Evolutionary conservation across 306 rosid species (phyloP), one percentile per base, ranked within the genome.

Genomic region (Hippophae tibetana): DNA sequence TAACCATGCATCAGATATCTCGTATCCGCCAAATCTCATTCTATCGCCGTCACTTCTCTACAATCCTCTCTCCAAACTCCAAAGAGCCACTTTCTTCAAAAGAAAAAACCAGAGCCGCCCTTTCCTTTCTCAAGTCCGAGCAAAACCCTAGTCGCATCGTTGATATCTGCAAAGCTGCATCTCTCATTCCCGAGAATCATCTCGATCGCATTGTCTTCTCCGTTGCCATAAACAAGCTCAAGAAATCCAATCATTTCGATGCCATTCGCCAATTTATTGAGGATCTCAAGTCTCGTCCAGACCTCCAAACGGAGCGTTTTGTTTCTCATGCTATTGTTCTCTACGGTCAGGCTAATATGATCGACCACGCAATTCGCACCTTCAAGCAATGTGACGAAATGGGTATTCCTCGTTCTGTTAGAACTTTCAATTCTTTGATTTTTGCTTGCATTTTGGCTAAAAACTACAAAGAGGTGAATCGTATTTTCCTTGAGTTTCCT

Each of bases 281-380:
- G 7, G 87, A 73, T 3, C 69, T 85, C 57, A 61, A 72, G 46
- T n/a, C 81, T 48, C 84, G 94, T 0, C 79, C 86, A 49, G 90
- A 90, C 58, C 89, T 87, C 57, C 61, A 41, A 26, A 83, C 76
- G 46, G 87, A 84, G 60, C 85, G 95, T 1, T 84, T 79, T 47
- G 71, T 72, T 11, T 72, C 84, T 5, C 95, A 83, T 44, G 82
- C 80, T 42, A 84, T 87, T 23, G 72, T 81, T 38, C 89, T 90
- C 45, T 90, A 81, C 47, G 97, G 97, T 31, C 96, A 78, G 57
- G 96, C 95, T 6, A 73, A 78, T 8, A 85, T 90, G 96, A 58
- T 78, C 26, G 73, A 77, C 54, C 79, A 85, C 58, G 90, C 96
- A 3, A 5, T 83, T 51, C 69, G 69, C 8, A 79, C 86, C 50